Evolutionary conservation across 2,329 filamentous ascomycete species (phyloP), one percentile per base, ranked within the genome.

Genomic region (Aspergillus vadensis): DNA sequence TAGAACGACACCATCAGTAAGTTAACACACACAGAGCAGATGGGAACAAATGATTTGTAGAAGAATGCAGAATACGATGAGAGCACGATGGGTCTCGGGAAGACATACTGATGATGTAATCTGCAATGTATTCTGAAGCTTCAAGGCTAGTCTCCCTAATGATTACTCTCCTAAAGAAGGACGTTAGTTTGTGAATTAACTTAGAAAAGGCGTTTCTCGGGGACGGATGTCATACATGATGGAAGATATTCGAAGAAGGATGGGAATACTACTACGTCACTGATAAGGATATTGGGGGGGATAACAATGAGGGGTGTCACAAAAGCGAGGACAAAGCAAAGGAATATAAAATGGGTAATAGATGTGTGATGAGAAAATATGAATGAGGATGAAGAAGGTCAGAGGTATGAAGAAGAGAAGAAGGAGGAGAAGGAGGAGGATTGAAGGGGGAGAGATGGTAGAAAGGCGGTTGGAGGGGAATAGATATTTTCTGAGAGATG

Each of bases 111-210:
- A 93, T 86, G 69, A 95, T 89, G 77, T 94, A 92, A 75, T 91
- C 88, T 63, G 91, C 90, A 67, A 93, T 89, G 76, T 93, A 92
- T 68, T 83, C 82, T 71, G 90, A 91, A 59, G 89, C 89, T 63
- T 83, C 80, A 57, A 82, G 76, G 68, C 88, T 83, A 70, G 91
- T 84, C 75, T 93, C 88, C 74, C 90, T 85, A 73, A 95, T 90
- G 77, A 95, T 93, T 72, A 95, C 86, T 80, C 91, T 88, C 91
- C 91, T 95, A 69, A 69, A 49, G 15, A 51, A 5, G 6, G 23
- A 57, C 38, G 23, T 51, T 60, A 36, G 48, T 48, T 36, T 30
- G 66, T 30, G 66, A 62, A 70, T 62, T 36, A 23, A 21, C 19
- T 17, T 27, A 21, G 36, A 21, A 44, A 32, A 23, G 25, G 9